Evolutionary conservation across 2,329 filamentous ascomycete species (phyloP), one percentile per base, ranked within the genome.

Genomic region (Eutypa lata): DNA sequence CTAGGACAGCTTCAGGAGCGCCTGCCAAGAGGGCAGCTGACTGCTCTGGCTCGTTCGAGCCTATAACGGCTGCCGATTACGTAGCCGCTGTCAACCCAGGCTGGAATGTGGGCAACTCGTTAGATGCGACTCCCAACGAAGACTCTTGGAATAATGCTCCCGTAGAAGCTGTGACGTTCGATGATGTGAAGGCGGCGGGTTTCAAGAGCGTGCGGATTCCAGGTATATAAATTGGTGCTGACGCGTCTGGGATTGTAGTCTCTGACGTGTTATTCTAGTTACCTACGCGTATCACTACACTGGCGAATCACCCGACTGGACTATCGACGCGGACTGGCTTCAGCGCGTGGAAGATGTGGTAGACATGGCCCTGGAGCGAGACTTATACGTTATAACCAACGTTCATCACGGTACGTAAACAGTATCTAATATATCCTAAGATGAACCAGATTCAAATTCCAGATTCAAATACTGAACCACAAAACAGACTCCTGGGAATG

Each of bases 21-120:
- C 38, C 38, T 19, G 13, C 38, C 10, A 42, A 19, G 38, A 22
- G 18, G 13, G 53, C 54, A 21, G 38, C 50, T 19, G 56, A 59
- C 49, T 80, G 77, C 55, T 65, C 66, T 1, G 71, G 71, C 1
- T 70, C 68, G 6, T 81, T 80, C 61, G 65, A 64, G 2, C 62
- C 71, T 3, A 71, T 81, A 46, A 72, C 77, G 0, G 79, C 78
- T 0, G 64, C 69, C 1, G 66, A 74, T 2, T 82, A 64, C 44
- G 57, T 83, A 47, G 69, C 71, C 5, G 73, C 70, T 8, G 69
- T 83, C 40, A 78, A 78, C 47, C 77, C 80, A 0, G 81, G 82
- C 7, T 85, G 82, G 82, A 85, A 84, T 57, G 59, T 84, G 8
- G 82, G 82, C 10, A 85, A 85, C 52, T 83, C 80, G 0, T 72